Base-by-base conservation (phyloP, 1,139 yeast genomes). In the Yamadazyma aaseri region DNA sequence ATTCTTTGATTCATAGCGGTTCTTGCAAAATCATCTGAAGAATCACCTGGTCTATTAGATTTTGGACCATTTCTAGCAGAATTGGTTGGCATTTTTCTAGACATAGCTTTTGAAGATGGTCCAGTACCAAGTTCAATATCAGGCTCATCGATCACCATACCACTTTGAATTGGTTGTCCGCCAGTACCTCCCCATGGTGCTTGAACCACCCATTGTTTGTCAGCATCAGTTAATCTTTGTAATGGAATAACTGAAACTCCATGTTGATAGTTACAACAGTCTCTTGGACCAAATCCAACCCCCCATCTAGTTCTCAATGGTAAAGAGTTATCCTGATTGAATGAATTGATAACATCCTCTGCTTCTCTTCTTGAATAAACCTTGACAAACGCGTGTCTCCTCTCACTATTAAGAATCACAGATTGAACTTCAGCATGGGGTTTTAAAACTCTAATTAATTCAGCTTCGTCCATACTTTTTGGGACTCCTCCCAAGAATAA, bases 171-270 rank as follows among this genome's bases (percentile, higher is more conserved):
- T n/a, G 92, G 90, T 51, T 73, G 76, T 14, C 96, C 97, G 33
- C 94, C 95, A 32, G 97, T 86, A 48, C 98, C 98, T 48, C 98
- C 98, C 89, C 95, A 89, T 61, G 87, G 92, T 6, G 97, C 97
- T 43, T 73, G 71, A 17, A 81, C 85, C 17, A 87, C 79, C 98
- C 98, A 92, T 41, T 81, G 71, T 51, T 73, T 79, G 59, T 92
- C 98, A 14, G 97, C 96, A 38, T 92, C 98, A 0, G 98, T 92
- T 48, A 92, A 73, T 51, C 96, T 76, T 44, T 76, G 76, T 33
- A 92, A 66, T 18, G 97, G 97, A 42, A 92, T 86, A 17, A 89
- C 76, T 37, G 96, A 84, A 28, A 83, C 73, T 43, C 98, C 98
- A 40, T 83, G 82, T 55, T 84, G 92, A 58, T 92, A 92, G 60